phyloP scores from a whole-genome alignment of 441 rosid species.

The Pelargonium citronellum region DNA sequence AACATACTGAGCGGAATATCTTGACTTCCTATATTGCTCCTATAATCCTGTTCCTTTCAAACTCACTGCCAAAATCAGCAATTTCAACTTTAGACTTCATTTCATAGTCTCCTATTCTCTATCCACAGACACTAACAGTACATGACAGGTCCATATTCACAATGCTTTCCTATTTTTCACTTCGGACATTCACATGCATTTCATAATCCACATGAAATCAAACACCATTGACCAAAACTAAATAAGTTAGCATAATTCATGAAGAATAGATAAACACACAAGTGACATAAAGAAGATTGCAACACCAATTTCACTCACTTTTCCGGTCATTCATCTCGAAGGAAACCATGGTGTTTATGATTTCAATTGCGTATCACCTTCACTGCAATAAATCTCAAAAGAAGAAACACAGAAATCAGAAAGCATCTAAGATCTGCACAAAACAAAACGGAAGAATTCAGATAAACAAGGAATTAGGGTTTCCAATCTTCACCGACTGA shows the following conservation, averaged over 20 bases:
- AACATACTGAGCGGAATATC: background rate
- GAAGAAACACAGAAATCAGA: background rate
- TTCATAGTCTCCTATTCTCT: background rate
- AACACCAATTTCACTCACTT: background rate
- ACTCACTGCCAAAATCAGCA: background rate
- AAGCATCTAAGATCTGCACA: background rate
- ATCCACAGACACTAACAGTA: background rate
- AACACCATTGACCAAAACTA: background rate
- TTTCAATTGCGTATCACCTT: background rate
- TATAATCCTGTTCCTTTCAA: background rate
- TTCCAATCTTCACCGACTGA: background rate
- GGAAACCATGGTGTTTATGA: background rate
- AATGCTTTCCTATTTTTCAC: background rate
- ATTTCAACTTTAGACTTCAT: background rate
- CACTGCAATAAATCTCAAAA: background rate
- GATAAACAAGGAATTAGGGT: background rate
- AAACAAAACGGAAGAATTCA: background rate
- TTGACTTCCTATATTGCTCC: background rate
- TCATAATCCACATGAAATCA: background rate
- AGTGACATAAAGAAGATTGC: background rate
- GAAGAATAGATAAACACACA: background rate
- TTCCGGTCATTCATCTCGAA: conserved; percentile 6
- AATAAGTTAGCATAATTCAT: background rate
- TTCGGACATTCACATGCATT: background rate
- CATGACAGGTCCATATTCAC: background rate